Base-by-base conservation (phyloP, 495 filamentous ascomycete genomes). In the Darksidea phi region DNA sequence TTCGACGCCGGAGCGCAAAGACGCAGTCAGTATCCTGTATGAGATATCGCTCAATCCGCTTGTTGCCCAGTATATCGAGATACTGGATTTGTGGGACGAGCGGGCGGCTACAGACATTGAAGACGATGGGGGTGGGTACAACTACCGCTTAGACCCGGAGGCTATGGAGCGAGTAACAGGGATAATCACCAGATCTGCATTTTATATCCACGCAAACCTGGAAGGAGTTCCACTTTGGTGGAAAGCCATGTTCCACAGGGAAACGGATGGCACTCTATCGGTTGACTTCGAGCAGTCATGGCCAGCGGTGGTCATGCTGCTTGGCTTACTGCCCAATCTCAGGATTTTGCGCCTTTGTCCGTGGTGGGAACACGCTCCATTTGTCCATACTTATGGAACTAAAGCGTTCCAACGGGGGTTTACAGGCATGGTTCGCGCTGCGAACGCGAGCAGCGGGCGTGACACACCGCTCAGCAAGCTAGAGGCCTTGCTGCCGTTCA, bases 401-500 rank as follows among this genome's bases (percentile, higher is more conserved):
- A 13, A 4, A 6, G 41, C 5, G 4, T n/a, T 43, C 6, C 41
- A 6, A n/a, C 41, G 41, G 3, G 41, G 41, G 15, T 20, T 43
- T 13, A 15, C 41, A 4, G 23, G 20, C 15, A 56, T 10, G 37
- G 21, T 46, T 1, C 2, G 41, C 20, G 23, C 20, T 34, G 24
- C 26, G 13, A 21, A 25, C 28, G 15, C 7, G 1, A 15, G 18
- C 32, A 17, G n/a, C 26, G 38, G 24, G 10, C 5, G 15, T 10
- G 28, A 20, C 15, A 15, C 1, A 13, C 41, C 57, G 15, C 51
- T 66, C 37, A 24, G 36, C 13, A 38, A 56, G 17, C 57, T 66
- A 1, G 10, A 55, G 17, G 48, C 34, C 34, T 32, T 66, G 13
- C 45, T 66, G 11, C 62, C 62, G n/a, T 66, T 48, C 43, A 49